Base-by-base conservation (phyloP, 2,329 filamentous ascomycete genomes). In the Penicillium corylophilum region DNA sequence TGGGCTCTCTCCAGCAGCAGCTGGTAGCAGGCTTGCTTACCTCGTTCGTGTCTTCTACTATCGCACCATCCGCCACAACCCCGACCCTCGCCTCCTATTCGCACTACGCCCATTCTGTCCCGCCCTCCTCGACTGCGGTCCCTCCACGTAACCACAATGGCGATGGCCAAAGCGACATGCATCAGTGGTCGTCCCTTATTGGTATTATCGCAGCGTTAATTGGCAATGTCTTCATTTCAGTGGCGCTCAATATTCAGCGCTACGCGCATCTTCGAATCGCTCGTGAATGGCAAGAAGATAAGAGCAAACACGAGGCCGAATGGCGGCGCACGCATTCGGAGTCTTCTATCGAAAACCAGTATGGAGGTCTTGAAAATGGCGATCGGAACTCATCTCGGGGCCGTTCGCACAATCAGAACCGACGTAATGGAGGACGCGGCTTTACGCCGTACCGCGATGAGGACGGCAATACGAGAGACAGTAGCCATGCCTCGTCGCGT, bases 211-310 rank as follows among this genome's bases (percentile, higher is more conserved):
- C 92, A 2, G 92, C 94, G 45, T 95, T 99, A 65, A 82, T 88
- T 46, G 94, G 94, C 50, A 99, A 99, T 66, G 78, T 96, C 29
- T 81, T 99, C 47, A 97, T 99, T 60, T 95, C 93, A 1, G 85
- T 99, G 57, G 94, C 94, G 12, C 83, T 99, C 55, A 99, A 99
- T 68, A 93, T 95, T 44, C 94, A 99, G 73, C 85, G 94, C 59
- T 97, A 97, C 70, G 93, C 94, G 29, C 94, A 99, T 68, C 90
- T 94, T 51, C 83, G 87, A 50, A 81, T 99, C 55, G 85, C 90
- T 56, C 81, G 86, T 62, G 85, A 92, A 69, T 84, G 81, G 61
- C 78, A 81, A 41, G 80, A 82, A 55, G 75, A 80, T 41, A 80
- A 81, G 46, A 77, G 80, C 54, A 79, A 77, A 42, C 79, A 81